Evolutionary conservation across 306 rosid genomes (phyloP).

Genomic region (Fragaria ananassa): DNA sequence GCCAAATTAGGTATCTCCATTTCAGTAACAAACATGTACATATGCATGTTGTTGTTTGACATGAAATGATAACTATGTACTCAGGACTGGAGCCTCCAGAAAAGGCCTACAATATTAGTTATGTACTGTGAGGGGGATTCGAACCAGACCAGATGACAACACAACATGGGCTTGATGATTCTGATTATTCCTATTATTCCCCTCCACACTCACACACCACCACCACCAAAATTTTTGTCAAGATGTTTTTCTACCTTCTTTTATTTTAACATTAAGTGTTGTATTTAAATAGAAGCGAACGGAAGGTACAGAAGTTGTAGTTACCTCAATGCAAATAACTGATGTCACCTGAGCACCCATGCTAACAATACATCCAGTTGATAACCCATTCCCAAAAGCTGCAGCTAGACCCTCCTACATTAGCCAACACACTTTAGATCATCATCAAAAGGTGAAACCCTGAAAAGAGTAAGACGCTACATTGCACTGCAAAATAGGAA

Average conservation of each 20-base stretch:
- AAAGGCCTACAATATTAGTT: not conserved
- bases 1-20: not conserved
- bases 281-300: slow-evolving; percentile 2
- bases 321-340: slow-evolving; percentile 90
- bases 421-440: slow-evolving; percentile 34
- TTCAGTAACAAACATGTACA: not conserved
- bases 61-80: not conserved
- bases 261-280: not conserved
- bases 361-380: slow-evolving; percentile 88
- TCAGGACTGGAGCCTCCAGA: not conserved
- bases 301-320: slow-evolving; percentile 16
- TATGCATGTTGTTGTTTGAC: not conserved
- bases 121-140: not conserved
- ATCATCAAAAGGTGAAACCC: slow-evolving; percentile 23
- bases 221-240: too few species aligned
- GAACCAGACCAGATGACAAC: not conserved
- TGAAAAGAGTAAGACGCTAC: not conserved
- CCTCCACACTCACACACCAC: not conserved
- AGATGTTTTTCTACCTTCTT: too few species aligned
- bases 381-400: slow-evolving; percentile 90
- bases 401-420: slow-evolving; percentile 95
- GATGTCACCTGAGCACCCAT: slow-evolving; percentile 94
- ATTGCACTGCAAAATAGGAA: not conserved
- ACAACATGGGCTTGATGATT: not conserved
- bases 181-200: not conserved